Conservation (phyloP, 2,329 filamentous ascomycete species). For the Fusarium sp. region DNA sequence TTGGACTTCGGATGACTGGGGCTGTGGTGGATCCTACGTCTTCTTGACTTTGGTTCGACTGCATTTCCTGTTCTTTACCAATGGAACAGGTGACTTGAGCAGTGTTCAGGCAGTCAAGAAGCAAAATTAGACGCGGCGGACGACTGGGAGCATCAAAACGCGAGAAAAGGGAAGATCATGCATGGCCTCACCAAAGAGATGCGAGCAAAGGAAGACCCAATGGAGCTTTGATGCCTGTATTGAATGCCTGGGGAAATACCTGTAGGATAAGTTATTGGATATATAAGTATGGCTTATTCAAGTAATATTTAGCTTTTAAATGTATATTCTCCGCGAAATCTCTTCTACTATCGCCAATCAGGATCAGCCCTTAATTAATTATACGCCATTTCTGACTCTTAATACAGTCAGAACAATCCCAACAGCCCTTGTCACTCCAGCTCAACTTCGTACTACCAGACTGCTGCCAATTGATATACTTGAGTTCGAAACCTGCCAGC, state of each 20-base stretch:
- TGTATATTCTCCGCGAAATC: no score
- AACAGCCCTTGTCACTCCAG: slow-evolving; percentile 25
- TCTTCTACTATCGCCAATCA: not conserved
- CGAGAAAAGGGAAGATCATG: no score
- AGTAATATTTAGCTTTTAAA: no score
- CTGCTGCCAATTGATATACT: not conserved
- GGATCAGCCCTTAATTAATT: not conserved
- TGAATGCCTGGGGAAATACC: no score
- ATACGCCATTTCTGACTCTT: slow-evolving; percentile 20
- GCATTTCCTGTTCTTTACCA: slow-evolving; percentile 4
- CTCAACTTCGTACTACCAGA: not conserved
- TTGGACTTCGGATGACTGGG: slow-evolving; percentile 22
- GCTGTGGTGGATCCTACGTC: slow-evolving; percentile 13
- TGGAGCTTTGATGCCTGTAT: no score
- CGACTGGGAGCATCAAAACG: no score
- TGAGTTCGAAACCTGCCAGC: not conserved
- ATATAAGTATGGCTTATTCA: no score
- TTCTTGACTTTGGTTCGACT: slow-evolving; percentile 18
- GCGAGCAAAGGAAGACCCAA: no score
- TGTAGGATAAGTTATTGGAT: no score
- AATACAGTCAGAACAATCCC: slow-evolving; percentile 18
- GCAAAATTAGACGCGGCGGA: not conserved
- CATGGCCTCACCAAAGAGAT: no score
- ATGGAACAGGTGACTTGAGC: not conserved
- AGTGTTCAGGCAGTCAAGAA: not conserved